Evolutionary conservation across 1,284 basidiomycete genomes (phyloP), one percentile per base, ranked within the genome.

Genomic region (Naganishia cerealis): DNA sequence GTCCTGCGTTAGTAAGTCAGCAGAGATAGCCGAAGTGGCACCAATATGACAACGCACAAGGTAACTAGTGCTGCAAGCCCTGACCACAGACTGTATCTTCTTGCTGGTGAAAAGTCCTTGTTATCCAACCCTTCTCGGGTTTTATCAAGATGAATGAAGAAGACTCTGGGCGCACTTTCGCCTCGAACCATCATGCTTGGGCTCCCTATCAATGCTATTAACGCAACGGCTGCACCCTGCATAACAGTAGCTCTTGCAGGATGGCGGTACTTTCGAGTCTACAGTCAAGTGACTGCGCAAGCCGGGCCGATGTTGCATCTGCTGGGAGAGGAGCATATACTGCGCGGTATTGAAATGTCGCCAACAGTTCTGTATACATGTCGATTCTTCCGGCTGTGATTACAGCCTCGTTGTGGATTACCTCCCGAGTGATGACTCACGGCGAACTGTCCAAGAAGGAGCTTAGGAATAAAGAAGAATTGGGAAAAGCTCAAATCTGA

Each of bases 181-280:
- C 33, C 57, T 33, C 43, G 57, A 46, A 48, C 24, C 42, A 10
- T 59, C 24, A 6, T 2, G 21, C 15, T 46, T 24, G 57, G 42
- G 24, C 3, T 46, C 48, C 26, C 13, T 48, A n/a, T 43, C 42
- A 12, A 26, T 42, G 15, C 26, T 8, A 26, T 39, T 12, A 33
- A 43, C 42, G 15, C 9, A 46, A 46, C n/a, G 10, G 21, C 48
- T 9, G 42, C 42, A n/a, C 26, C 6, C 57, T 48, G 21, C 12
- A 18, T 18, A 46, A 7, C 43, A 46, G 21, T 36, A 13, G 42
- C 16, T 29, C 43, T 59, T 13, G 26, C 40, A 46, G 15, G 29
- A 3, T 48, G 42, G 42, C 57, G 57, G 26, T 43, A 46, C 29
- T 59, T 16, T 24, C 48, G 57, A 24, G 42, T 59, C 13, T 18